Conservation (phyloP, 2,329 filamentous ascomycete genomes). For the Endocalyx cinctus region DNA sequence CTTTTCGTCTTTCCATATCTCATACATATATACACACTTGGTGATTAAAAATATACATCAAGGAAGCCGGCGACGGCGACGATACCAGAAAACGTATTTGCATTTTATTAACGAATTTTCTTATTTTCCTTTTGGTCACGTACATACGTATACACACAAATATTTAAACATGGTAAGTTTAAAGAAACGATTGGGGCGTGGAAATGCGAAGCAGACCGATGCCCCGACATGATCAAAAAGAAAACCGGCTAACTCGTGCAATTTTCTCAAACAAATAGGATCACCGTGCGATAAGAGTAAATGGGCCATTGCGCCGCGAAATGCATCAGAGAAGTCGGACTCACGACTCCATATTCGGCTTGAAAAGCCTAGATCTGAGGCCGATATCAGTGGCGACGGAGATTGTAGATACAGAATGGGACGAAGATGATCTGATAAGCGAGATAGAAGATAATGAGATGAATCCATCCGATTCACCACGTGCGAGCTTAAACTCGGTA, state of each 20-base stretch:
- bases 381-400: constrained; percentile 70
- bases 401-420: constrained; percentile 72
- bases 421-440: constrained; percentile 58
- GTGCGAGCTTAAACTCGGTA: constrained; percentile 68
- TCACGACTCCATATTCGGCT: constrained; percentile 58
- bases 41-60: constrained; percentile 7
- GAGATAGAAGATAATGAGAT: constrained; percentile 52
- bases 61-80: constrained; percentile 29
- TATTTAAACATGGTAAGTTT: too few relatives aligned
- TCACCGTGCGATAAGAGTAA: constrained; percentile 18
- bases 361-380: constrained; percentile 49
- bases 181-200: too few relatives aligned
- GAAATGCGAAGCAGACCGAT: too few relatives aligned
- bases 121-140: too few relatives aligned
- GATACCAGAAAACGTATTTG: constrained; percentile 17
- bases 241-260: too few relatives aligned
- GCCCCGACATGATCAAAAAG: too few relatives aligned
- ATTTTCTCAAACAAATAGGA: too few relatives aligned
- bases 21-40: constrained; percentile 21
- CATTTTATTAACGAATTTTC: constrained; percentile 12
- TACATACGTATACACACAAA: too few relatives aligned
- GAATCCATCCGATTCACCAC: constrained; percentile 62
- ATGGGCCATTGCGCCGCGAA: constrained; percentile 37
- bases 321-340: constrained; percentile 48
- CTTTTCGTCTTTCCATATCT: constrained; percentile 23